Evolutionary conservation across 164 flowering plant genomes (phyloP).

Genomic region (Saururus chinensis): DNA sequence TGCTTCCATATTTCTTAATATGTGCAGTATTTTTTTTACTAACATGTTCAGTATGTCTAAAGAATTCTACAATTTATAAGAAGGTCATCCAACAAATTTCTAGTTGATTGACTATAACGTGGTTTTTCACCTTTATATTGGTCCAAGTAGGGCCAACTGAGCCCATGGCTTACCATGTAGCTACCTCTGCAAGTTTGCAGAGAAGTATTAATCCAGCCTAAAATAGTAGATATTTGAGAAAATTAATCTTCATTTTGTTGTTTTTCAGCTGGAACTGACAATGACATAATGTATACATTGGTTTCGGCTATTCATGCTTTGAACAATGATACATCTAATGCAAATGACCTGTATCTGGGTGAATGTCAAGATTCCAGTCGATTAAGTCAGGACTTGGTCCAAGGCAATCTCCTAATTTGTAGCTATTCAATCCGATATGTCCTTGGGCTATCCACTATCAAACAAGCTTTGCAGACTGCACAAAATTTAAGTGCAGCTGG

Average conservation of each 20-base stretch:
- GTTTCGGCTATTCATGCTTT: slow-evolving; percentile 73
- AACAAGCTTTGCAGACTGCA: slow-evolving; percentile 73
- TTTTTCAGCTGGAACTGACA: slow-evolving; percentile 64
- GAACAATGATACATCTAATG: slow-evolving; percentile 39
- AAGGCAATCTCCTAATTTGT: slow-evolving; percentile 85
- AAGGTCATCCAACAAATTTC: not conserved
- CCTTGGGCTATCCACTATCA: slow-evolving; percentile 81
- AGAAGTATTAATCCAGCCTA: not conserved
- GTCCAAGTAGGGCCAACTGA: not conserved
- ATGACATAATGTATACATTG: slow-evolving; percentile 40
- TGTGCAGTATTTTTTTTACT: no score
- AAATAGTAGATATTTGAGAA: not conserved
- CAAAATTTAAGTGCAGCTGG: slow-evolving; percentile 82
- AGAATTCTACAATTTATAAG: no score
- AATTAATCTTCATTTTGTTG: not conserved
- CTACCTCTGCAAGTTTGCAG: not conserved
- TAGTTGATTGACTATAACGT: not conserved
- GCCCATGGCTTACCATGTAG: not conserved
- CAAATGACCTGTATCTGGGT: slow-evolving; percentile 55
- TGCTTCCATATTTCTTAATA: no score
- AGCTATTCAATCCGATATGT: slow-evolving; percentile 92
- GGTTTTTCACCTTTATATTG: not conserved
- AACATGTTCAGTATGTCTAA: no score
- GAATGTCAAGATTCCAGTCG: slow-evolving; percentile 86
- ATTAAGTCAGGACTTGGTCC: slow-evolving; percentile 41